Conservation (phyloP, 139 green algal species). For the Deuterostichococcus epilithicus region DNA sequence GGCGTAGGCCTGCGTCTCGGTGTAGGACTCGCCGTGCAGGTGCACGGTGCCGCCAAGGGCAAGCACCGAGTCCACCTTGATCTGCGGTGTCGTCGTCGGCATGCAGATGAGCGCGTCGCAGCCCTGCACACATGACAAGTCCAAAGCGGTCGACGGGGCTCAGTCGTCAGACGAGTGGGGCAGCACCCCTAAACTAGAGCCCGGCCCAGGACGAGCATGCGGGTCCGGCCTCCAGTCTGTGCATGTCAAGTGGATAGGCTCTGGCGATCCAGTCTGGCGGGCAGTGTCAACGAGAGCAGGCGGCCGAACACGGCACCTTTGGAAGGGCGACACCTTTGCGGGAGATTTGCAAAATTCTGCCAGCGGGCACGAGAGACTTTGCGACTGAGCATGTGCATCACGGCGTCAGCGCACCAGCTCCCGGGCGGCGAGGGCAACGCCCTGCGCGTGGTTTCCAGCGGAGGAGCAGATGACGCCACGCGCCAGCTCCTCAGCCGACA, state of each 20-base stretch:
- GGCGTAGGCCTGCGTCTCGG: constrained; percentile 79
- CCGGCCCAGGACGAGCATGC: not conserved
- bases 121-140: too few species aligned
- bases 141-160: too few species aligned
- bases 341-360: too few species aligned
- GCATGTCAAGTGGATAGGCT: too few species aligned
- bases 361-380: too few species aligned
- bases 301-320: too few species aligned
- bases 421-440: constrained; percentile 78
- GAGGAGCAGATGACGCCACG: constrained; percentile 88
- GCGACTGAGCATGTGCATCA: too few species aligned
- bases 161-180: not conserved
- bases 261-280: too few species aligned
- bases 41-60: constrained; percentile 84
- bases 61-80: constrained; percentile 79
- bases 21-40: constrained; percentile 91
- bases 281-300: too few species aligned
- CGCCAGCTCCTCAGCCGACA: constrained; percentile 60
- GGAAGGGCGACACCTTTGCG: too few species aligned
- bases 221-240: too few species aligned
- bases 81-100: constrained; percentile 78
- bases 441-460: constrained; percentile 96
- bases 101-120: constrained; percentile 87
- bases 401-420: constrained; percentile 47
- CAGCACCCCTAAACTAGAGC: not conserved